These are phyloP conservation scores for Pseudisothecium myosuroides DNA, from an alignment of 225 moss, liverwort and hornwort genomes.

Conservation along the genomic window DNA sequence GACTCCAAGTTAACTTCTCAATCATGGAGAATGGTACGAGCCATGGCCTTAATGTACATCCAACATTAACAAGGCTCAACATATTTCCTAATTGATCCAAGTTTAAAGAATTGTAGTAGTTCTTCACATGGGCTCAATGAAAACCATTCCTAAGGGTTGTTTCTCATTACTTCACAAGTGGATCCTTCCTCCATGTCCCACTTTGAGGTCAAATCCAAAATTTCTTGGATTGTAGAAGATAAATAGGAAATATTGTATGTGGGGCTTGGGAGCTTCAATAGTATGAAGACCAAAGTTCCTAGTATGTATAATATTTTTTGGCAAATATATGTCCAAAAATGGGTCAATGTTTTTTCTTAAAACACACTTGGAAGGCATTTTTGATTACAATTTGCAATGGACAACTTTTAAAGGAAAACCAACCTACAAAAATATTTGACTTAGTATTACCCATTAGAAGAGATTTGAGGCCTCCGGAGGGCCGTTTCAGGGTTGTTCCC, in stretches of 20 bases:
- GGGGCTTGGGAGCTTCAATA: background rate
- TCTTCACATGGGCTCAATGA: no score
- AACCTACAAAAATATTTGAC: background rate
- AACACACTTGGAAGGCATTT: no score
- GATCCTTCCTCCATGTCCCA: background rate
- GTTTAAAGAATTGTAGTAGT: background rate
- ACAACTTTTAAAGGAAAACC: background rate
- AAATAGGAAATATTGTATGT: background rate
- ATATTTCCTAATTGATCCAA: background rate
- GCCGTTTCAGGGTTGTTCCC: no score
- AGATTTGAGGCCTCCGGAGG: no score
- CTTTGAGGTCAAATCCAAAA: background rate
- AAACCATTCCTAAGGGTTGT: background rate
- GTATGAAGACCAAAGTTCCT: background rate
- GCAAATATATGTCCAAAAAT: background rate
- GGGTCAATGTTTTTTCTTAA: no score
- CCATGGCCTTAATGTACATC: no score
- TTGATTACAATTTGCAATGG: background rate
- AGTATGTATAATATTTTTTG: background rate
- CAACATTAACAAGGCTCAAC: no score
- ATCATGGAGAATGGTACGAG: no score
- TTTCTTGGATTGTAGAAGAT: background rate
- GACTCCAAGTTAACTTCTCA: background rate
- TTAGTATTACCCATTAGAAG: no score
- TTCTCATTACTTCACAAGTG: background rate